Evolutionary conservation across 306 rosid genomes (phyloP), one percentile per base, ranked within the genome.

Genomic region (Vigna nakashimae): DNA sequence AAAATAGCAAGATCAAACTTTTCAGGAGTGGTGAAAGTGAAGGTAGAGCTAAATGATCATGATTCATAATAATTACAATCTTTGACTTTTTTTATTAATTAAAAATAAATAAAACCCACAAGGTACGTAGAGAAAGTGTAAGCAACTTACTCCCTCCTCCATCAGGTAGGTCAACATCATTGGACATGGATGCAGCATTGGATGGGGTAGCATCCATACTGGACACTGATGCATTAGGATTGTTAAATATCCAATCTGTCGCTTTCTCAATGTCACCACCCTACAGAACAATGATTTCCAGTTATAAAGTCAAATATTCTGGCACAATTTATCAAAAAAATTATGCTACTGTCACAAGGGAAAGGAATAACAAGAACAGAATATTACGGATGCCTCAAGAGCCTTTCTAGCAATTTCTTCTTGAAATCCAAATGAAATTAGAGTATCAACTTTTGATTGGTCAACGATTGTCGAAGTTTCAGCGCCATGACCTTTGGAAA

Each of bases 181-280:
- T 68, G 12, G 81, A 38, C 71, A 40, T 56, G 50, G 97, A 79
- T 16, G 74, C 24, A 20, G 80, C 0, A 70, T 79, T 83, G 56
- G 97, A 91, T 57, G 96, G 13, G 36, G 98, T 70, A 57, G 90
- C 90, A 66, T 92, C 94, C 89, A 85, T 85, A 75, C 84, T 78
- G 63, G 96, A 79, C 56, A 63, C 85, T 43, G 93, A 91, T 65
- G 89, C 93, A 62, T 87, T 89, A 6, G 96, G 98, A 87, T 90
- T 91, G 91, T 55, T 91, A 80, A 96, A 92, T 77, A 96, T 96
- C 99, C 98, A 96, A 84, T 96, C 99, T 5, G 99, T 92, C 17
- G 99, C 99, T 86, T 90, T 96, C 89, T 91, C 99, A 76, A 96
- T 90, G 85, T 96, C 96, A 79, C 91, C 94, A 49, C 91, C 94